Evolutionary conservation across 768 basidiomycete species (phyloP).

Genomic region (Lactarius pseudohatsudake): DNA sequence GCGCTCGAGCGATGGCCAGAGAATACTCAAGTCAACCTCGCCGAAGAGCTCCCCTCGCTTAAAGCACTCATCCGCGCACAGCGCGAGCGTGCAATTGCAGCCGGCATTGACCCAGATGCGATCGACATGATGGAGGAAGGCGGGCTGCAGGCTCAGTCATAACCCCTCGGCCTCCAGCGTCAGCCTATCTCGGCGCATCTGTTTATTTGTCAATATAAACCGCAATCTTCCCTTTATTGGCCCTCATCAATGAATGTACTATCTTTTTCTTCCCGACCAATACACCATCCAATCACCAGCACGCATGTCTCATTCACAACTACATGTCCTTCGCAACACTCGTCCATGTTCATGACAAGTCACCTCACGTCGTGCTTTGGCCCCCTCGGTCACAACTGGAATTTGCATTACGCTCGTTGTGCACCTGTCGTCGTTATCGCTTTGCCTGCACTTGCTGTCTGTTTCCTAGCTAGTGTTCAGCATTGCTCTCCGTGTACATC

Average conservation of each 20-base stretch:
- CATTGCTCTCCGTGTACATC: slow-evolving; percentile 8
- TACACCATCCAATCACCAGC: slow-evolving; percentile 6
- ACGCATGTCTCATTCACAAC: slow-evolving; percentile 22
- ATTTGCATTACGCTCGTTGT: slow-evolving; percentile 16
- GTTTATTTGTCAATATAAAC: slow-evolving; percentile 27
- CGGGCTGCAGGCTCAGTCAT: slow-evolving; percentile 25
- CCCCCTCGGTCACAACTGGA: not conserved
- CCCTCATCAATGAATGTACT: slow-evolving; percentile 24
- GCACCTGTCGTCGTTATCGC: slow-evolving; percentile 18
- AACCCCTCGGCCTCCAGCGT: slow-evolving; percentile 18
- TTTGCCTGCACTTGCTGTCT: slow-evolving; percentile 18
- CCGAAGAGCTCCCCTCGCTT: slow-evolving; percentile 56
- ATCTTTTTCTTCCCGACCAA: slow-evolving; percentile 10
- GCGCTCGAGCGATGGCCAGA: slow-evolving; percentile 74
- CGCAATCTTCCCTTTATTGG: slow-evolving; percentile 19
- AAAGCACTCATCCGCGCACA: slow-evolving; percentile 54
- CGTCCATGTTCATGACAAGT: slow-evolving; percentile 24
- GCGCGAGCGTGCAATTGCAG: slow-evolving; percentile 30
- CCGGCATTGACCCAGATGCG: slow-evolving; percentile 30
- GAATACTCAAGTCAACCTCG: slow-evolving; percentile 55
- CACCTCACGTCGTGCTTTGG: not conserved
- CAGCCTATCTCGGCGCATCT: slow-evolving; percentile 21
- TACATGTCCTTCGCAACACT: slow-evolving; percentile 18
- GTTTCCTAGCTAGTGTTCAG: slow-evolving; percentile 21
- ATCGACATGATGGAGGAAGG: slow-evolving; percentile 27